Conservation (phyloP, 2,329 filamentous ascomycete genomes). For the Xylariaceae sp. region DNA sequence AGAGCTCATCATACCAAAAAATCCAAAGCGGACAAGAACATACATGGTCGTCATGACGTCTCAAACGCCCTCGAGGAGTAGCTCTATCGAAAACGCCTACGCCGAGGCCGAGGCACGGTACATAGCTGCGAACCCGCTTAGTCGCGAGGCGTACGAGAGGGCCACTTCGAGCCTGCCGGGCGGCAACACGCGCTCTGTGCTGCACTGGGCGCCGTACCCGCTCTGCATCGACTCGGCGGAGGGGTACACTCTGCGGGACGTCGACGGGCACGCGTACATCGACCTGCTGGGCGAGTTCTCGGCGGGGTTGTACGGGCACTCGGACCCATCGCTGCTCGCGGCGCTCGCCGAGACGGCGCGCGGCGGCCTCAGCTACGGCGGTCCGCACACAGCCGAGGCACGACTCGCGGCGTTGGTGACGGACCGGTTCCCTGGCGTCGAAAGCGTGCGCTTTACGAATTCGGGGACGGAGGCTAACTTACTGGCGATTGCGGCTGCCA, state of each 20-base stretch:
- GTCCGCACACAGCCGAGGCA: slow-evolving; percentile 14
- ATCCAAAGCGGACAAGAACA: not conserved
- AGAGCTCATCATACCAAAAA: not conserved
- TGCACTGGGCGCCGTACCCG: slow-evolving; percentile 40
- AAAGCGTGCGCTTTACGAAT: slow-evolving; percentile 18
- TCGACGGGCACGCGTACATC: slow-evolving; percentile 44
- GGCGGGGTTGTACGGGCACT: slow-evolving; percentile 62
- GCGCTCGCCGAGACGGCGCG: slow-evolving; percentile 39
- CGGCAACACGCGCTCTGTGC: slow-evolving; percentile 29
- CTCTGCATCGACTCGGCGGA: slow-evolving; percentile 35
- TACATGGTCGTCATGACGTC: slow-evolving; percentile 8
- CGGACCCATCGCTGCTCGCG: slow-evolving; percentile 46
- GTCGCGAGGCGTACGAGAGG: slow-evolving; percentile 34
- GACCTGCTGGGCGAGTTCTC: slow-evolving; percentile 60
- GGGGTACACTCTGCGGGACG: slow-evolving; percentile 35
- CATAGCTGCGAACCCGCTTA: slow-evolving; percentile 34
- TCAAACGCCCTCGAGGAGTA: not conserved
- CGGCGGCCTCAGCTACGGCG: slow-evolving; percentile 16
- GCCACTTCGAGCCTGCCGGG: slow-evolving; percentile 31
- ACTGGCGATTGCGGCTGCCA: slow-evolving; percentile 16
- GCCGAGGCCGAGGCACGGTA: slow-evolving; percentile 33
- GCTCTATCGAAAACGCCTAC: slow-evolving; percentile 28
- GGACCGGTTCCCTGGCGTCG: slow-evolving; percentile 10
- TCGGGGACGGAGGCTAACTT: slow-evolving; percentile 20
- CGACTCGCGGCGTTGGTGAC: slow-evolving; percentile 10